Evolutionary conservation across 202 grass and related monocot genomes (phyloP).

Genomic region (Miscanthus sacchariflorus): DNA sequence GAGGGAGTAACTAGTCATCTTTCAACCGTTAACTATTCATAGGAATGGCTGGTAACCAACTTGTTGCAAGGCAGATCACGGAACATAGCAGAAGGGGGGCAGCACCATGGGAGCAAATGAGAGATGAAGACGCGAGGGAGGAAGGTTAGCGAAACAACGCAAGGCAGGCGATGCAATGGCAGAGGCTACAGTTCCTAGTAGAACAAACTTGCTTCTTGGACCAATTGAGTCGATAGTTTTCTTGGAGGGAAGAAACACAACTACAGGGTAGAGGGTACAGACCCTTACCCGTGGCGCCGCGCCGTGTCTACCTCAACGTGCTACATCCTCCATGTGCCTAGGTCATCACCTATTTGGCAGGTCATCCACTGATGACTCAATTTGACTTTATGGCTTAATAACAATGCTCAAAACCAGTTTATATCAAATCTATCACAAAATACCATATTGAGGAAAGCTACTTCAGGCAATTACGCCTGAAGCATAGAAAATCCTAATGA

Average conservation of each 20-base stretch:
- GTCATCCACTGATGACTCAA: background rate
- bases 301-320: background rate
- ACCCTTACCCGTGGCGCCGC: background rate
- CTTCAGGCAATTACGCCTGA: background rate
- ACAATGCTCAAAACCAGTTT: slow-evolving; percentile 1
- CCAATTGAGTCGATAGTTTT: background rate
- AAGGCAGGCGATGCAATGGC: background rate
- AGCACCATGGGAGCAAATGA: background rate
- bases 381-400: background rate
- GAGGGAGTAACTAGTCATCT: background rate
- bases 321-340: background rate
- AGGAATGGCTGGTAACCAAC: background rate
- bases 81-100: background rate
- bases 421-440: slow-evolving; percentile 15
- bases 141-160: background rate
- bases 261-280: background rate
- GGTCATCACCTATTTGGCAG: background rate
- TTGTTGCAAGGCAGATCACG: slow-evolving; percentile 3
- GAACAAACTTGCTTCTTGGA: background rate
- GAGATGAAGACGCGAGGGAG: background rate
- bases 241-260: background rate
- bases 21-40: background rate
- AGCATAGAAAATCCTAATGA: slow-evolving; percentile 29
- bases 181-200: slow-evolving; percentile 1
- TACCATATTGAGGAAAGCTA: background rate